Conservation (phyloP, 208 protist species). For the Trypanosoma congolense region DNA sequence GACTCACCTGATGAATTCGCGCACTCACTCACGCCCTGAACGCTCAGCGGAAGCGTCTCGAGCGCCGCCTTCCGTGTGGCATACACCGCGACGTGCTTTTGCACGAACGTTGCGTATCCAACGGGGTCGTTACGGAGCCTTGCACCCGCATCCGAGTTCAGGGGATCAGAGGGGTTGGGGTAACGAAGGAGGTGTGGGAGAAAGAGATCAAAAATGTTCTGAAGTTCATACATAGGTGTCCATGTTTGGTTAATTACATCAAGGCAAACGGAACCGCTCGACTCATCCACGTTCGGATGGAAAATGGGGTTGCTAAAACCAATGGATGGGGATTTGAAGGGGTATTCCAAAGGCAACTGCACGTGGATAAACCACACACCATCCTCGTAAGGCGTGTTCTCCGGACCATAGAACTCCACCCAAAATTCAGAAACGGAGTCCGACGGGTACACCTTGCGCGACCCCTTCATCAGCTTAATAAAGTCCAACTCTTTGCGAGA, state of each 20-base stretch:
- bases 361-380: constrained; percentile 97
- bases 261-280: constrained; percentile 97
- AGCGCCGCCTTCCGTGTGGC: constrained; percentile 58
- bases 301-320: constrained; percentile 97
- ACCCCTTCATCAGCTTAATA: constrained; percentile 96
- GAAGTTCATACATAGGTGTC: constrained; percentile 97
- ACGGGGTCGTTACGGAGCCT: constrained; percentile 89
- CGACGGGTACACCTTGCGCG: constrained; percentile 90
- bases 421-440: constrained; percentile 93
- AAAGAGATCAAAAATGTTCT: constrained; percentile 95
- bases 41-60: constrained; percentile 17
- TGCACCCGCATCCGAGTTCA: constrained; percentile 95
- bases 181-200: constrained; percentile 97
- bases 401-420: constrained; percentile 96
- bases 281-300: constrained; percentile 98
- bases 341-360: constrained; percentile 94
- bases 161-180: constrained; percentile 96
- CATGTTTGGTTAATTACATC: constrained; percentile 99
- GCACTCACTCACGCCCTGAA: constrained; percentile 4
- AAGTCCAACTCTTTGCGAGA: constrained; percentile 93
- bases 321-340: constrained; percentile 98
- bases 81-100: constrained; percentile 59
- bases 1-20: background rate
- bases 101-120: constrained; percentile 60
- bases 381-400: constrained; percentile 95